These are phyloP conservation scores for Strigomonas oncopelti DNA, from an alignment of 208 protist species.

Conservation along the genomic window DNA sequence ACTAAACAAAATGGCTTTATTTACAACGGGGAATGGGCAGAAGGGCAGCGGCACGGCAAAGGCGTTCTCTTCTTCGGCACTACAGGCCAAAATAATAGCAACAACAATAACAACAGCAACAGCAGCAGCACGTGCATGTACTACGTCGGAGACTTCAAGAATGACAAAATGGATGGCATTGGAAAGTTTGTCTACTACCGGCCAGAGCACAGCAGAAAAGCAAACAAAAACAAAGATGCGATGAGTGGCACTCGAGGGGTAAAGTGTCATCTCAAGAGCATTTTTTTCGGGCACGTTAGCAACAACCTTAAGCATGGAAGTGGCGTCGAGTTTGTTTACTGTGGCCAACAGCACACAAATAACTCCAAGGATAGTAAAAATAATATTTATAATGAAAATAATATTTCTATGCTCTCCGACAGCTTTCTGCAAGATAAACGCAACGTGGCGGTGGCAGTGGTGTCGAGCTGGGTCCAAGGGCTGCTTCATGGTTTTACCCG, in stretches of 20 bases:
- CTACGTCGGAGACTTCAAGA: slow-evolving; percentile 20
- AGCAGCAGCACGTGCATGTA: slow-evolving; percentile 16
- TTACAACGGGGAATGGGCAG: slow-evolving; percentile 87
- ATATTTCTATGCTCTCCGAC: neutral
- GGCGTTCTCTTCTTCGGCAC: slow-evolving; percentile 45
- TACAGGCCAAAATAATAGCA: no score
- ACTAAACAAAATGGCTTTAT: slow-evolving; percentile 15
- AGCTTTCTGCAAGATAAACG: no score
- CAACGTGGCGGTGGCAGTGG: slow-evolving; percentile 15
- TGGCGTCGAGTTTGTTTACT: slow-evolving; percentile 43
- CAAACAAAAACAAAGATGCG: no score
- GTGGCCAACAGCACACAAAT: no score
- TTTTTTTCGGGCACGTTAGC: slow-evolving; percentile 70
- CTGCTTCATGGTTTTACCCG: slow-evolving; percentile 47
- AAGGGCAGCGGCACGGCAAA: slow-evolving; percentile 67
- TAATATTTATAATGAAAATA: neutral
- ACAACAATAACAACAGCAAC: neutral
- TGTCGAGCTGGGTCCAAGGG: slow-evolving; percentile 53
- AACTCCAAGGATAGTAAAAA: neutral
- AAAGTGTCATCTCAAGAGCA: slow-evolving; percentile 38
- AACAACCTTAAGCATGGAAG: slow-evolving; percentile 62
- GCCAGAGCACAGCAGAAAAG: no score
- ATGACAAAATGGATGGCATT: slow-evolving; percentile 32
- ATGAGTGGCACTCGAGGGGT: slow-evolving; percentile 27
- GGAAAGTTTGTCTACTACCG: neutral